Evolutionary conservation across 2,329 filamentous ascomycete genomes (phyloP).

Genomic region (Chaetomium globosum): DNA sequence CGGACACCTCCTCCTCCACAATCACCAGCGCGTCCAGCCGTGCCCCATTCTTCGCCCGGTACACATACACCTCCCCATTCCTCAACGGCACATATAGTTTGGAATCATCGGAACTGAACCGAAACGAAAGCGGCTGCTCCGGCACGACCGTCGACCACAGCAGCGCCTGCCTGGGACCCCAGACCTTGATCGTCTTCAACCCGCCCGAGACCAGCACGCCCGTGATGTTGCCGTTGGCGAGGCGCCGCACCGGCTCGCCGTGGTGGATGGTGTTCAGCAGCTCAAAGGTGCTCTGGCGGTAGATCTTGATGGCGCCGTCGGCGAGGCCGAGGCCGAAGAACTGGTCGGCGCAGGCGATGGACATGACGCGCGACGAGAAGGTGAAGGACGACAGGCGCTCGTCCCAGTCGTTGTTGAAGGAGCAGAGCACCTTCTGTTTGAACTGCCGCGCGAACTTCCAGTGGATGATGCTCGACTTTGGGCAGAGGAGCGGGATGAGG

Average conservation of each 20-base stretch:
- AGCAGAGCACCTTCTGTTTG: conserved; percentile 27
- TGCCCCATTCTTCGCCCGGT: conserved; percentile 24
- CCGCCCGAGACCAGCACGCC: conserved; percentile 25
- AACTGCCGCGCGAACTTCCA: conserved; percentile 28
- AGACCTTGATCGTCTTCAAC: conserved; percentile 26
- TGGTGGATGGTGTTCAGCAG: conserved; percentile 25
- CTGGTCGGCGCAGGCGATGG: conserved; percentile 28
- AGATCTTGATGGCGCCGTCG: conserved; percentile 25
- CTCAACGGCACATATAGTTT: conserved; percentile 29
- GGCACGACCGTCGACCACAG: conserved; percentile 26
- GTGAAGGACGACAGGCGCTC: conserved; percentile 28
- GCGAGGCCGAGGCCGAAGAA: conserved; percentile 28
- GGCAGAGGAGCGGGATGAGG: conserved; percentile 30
- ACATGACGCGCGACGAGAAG: conserved; percentile 26
- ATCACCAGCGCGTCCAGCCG: conserved; percentile 26
- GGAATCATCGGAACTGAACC: conserved; percentile 29
- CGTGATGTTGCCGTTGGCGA: conserved; percentile 28
- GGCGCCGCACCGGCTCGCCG: conserved; percentile 26
- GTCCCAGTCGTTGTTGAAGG: conserved; percentile 31
- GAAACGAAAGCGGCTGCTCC: conserved; percentile 28
- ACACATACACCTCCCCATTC: conserved; percentile 29
- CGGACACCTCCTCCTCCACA: conserved; percentile 25
- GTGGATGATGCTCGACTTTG: conserved; percentile 26
- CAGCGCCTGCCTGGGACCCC: conserved; percentile 25
- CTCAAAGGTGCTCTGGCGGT: conserved; percentile 30